Conservation (phyloP, 176 grass and related monocot species). For the Aegilops umbellulata region DNA sequence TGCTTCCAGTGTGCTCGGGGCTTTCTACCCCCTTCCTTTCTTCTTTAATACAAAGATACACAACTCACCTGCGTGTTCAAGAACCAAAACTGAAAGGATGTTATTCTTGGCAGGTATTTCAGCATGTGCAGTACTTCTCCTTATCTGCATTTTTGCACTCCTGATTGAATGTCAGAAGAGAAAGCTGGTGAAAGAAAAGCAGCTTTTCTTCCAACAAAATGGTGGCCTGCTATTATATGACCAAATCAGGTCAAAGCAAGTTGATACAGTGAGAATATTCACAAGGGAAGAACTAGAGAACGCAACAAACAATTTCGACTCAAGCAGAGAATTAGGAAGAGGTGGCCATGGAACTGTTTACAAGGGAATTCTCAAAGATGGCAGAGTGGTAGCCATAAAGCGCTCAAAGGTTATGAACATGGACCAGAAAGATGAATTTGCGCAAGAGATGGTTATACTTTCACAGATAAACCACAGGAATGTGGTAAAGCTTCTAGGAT, state of each 20-base stretch:
- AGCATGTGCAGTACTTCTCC: conserved; percentile 8
- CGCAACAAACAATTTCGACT: conserved; percentile 30
- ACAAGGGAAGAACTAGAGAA: conserved; percentile 8
- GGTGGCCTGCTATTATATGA: conserved; percentile 28
- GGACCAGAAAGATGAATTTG: conserved; percentile 36
- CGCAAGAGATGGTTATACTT: conserved; percentile 39
- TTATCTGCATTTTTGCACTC: conserved; percentile 36
- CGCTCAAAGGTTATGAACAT: conserved; percentile 32
- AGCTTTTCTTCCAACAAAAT: conserved; percentile 41
- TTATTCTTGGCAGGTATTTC: conserved; percentile 34
- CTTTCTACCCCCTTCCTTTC: neutral
- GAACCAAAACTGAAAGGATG: neutral
- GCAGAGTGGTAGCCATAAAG: conserved; percentile 35
- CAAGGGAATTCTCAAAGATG: conserved; percentile 30
- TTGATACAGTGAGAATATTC: conserved; percentile 30
- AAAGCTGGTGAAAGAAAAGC: conserved; percentile 38
- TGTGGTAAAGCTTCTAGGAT: conserved; percentile 27
- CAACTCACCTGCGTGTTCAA: neutral
- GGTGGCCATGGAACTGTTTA: conserved; percentile 22
- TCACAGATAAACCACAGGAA: conserved; percentile 31
- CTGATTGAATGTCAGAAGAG: conserved; percentile 41
- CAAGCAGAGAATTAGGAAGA: conserved; percentile 26
- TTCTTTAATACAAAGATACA: neutral
- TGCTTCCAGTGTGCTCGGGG: neutral
- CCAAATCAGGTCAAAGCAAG: conserved; percentile 36